phyloP scores from a whole-genome alignment of 2,329 filamentous ascomycete species.

The Epichloe amarillans region DNA sequence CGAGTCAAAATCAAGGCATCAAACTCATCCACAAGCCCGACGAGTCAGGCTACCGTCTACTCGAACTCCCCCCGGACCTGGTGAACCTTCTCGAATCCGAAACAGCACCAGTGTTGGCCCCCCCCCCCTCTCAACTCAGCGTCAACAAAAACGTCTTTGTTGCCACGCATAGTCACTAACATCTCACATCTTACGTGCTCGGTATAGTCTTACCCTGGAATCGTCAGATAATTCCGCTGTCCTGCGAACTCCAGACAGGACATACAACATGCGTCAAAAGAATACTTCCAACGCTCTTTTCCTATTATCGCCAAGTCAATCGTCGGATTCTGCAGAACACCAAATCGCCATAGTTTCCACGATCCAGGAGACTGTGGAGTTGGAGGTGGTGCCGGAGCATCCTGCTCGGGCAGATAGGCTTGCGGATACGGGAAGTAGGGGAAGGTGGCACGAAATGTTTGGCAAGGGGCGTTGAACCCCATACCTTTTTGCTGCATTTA shows the following conservation, averaged over 20 bases:
- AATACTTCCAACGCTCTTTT: slow-evolving; percentile 56
- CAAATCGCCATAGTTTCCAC: slow-evolving; percentile 38
- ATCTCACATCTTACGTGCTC: neutral
- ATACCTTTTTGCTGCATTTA: neutral
- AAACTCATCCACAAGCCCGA: slow-evolving; percentile 36
- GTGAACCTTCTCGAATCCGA: slow-evolving; percentile 40
- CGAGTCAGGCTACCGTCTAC: slow-evolving; percentile 40
- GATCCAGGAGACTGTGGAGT: slow-evolving; percentile 49
- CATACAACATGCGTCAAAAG: slow-evolving; percentile 49
- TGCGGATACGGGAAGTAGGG: slow-evolving; percentile 22
- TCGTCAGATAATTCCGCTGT: slow-evolving; percentile 36
- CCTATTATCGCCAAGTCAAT: slow-evolving; percentile 28
- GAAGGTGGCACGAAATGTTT: slow-evolving; percentile 50
- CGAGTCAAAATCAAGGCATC: slow-evolving; percentile 35
- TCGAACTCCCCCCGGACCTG: slow-evolving; percentile 49
- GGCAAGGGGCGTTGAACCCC: slow-evolving; percentile 25
- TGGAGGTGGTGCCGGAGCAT: slow-evolving; percentile 30
- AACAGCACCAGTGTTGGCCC: slow-evolving; percentile 36
- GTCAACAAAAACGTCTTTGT: neutral
- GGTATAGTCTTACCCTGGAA: slow-evolving; percentile 31
- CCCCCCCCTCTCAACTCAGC: slow-evolving; percentile 12
- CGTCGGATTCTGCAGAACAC: slow-evolving; percentile 12
- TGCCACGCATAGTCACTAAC: neutral
- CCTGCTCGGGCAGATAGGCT: slow-evolving; percentile 16
- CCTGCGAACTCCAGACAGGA: slow-evolving; percentile 36